Conservation (phyloP, 176 grass and related monocot species). For the Echinochloa phyllopogon region DNA sequence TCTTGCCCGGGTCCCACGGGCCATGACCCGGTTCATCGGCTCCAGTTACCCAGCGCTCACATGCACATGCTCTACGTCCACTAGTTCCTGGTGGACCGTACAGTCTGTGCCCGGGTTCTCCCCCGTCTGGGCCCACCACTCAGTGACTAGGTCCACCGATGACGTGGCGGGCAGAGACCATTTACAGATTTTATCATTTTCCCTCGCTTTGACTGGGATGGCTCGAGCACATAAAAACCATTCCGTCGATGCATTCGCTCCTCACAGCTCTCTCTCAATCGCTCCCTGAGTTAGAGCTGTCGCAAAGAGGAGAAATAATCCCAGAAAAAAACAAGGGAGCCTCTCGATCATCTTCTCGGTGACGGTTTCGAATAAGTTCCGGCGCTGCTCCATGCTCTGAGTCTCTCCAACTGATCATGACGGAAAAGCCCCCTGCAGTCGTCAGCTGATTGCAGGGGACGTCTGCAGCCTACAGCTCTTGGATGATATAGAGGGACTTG, state of each 20-base stretch:
- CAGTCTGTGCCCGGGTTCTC: neutral
- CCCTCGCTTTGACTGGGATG: neutral
- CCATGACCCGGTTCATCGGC: constrained; percentile 17
- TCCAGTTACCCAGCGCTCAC: constrained; percentile 18
- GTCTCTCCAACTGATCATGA: constrained; percentile 24
- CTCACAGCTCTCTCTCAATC: constrained; percentile 64
- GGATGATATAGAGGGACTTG: constrained; percentile 34
- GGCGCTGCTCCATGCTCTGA: constrained; percentile 33
- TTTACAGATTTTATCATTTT: neutral
- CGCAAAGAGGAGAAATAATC: constrained; percentile 49
- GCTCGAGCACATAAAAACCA: constrained; percentile 40
- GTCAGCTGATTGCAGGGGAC: constrained; percentile 41
- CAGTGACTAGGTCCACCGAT: constrained; percentile 11
- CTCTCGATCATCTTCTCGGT: constrained; percentile 1
- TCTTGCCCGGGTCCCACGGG: constrained; percentile 14
- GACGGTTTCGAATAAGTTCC: constrained; percentile 25
- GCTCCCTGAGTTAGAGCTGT: constrained; percentile 63
- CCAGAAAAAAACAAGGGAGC: constrained; percentile 45
- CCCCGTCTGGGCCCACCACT: neutral
- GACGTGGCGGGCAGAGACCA: neutral
- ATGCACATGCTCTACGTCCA: constrained; percentile 15
- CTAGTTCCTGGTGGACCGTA: neutral
- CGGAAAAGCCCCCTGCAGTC: neutral
- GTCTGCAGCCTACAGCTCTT: constrained; percentile 35
- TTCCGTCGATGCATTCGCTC: constrained; percentile 1